Percentiles rank a stretch among this genome's conserved stretches.
Conservation (phyloP, 257 asterid species). For the Petunia secreta region DNA sequence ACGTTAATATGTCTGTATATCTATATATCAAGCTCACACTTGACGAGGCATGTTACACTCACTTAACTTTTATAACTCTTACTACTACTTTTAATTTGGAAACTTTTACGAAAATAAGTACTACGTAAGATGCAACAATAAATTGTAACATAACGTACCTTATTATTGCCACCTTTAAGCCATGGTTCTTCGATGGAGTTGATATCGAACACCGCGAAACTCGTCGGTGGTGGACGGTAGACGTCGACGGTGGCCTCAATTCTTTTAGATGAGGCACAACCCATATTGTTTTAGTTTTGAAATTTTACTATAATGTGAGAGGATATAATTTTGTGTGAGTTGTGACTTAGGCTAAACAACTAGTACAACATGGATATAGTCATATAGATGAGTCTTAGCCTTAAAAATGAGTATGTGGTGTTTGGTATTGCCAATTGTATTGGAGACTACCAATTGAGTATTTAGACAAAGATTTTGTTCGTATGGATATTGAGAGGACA, state of each 20-base stretch:
- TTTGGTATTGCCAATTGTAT: constrained; percentile 15
- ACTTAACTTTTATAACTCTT: too few species aligned
- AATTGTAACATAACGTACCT: neutral
- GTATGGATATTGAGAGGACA: neutral
- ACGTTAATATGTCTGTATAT: too few species aligned
- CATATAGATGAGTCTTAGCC: constrained; percentile 22
- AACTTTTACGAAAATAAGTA: too few species aligned
- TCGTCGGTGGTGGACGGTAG: constrained; percentile 82
- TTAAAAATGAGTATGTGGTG: constrained; percentile 34
- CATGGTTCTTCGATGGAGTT: constrained; percentile 85
- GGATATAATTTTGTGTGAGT: neutral
- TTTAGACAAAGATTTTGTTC: constrained; percentile 12
- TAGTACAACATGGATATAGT: constrained; percentile 17
- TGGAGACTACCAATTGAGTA: constrained; percentile 29
- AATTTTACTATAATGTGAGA: neutral
- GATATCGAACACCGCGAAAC: constrained; percentile 79
- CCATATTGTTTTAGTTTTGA: constrained; percentile 43
- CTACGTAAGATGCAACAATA: neutral
- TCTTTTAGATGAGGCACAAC: constrained; percentile 80
- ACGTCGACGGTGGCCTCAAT: constrained; percentile 57
- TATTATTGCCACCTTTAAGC: constrained; percentile 39
- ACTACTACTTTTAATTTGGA: too few species aligned
- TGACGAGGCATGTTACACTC: neutral
- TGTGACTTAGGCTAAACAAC: neutral
- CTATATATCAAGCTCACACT: too few species aligned